These are phyloP conservation scores for Botrytis hyacinthi DNA, from an alignment of 2,329 filamentous ascomycete genomes.

Conservation along the genomic window DNA sequence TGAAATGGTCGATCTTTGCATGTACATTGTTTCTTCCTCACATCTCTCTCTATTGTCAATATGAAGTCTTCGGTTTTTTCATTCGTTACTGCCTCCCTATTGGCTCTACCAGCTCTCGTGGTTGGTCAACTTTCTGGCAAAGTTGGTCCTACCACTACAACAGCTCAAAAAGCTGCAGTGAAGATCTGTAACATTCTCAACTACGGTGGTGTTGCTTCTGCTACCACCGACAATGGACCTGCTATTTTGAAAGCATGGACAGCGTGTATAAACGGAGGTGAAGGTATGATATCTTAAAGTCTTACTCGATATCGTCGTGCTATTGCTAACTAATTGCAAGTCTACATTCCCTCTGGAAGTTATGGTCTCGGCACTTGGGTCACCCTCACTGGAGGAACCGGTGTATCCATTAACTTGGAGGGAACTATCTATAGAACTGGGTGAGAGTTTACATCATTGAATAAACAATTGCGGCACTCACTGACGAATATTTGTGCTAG, in stretches of 20 bases:
- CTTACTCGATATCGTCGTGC: not conserved
- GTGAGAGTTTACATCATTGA: constrained; percentile 2
- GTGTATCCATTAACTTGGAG: constrained; percentile 51
- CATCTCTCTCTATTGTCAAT: not conserved
- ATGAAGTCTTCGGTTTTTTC: constrained; percentile 25
- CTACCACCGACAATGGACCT: constrained; percentile 46
- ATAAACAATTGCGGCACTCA: not conserved
- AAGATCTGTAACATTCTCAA: constrained; percentile 46
- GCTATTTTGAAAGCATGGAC: constrained; percentile 45
- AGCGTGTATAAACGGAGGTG: constrained; percentile 46
- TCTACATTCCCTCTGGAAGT: constrained; percentile 40
- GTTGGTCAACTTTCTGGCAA: constrained; percentile 30
- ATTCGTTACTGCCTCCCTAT: constrained; percentile 15
- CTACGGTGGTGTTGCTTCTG: constrained; percentile 48
- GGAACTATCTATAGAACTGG: constrained; percentile 52
- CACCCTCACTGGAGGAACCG: constrained; percentile 46
- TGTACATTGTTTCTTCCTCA: not conserved
- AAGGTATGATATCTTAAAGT: constrained; percentile 24
- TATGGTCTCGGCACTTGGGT: constrained; percentile 52
- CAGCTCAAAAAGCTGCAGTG: constrained; percentile 29
- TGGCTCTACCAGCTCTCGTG: constrained; percentile 21
- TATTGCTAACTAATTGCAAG: constrained; percentile 6
- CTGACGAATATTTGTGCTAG: constrained; percentile 14
- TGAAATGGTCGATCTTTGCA: not conserved
- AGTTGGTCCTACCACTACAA: constrained; percentile 34